These are phyloP conservation scores for Hypoxylon sp. DNA, from an alignment of 2,329 filamentous ascomycete species.

Conservation along the genomic window DNA sequence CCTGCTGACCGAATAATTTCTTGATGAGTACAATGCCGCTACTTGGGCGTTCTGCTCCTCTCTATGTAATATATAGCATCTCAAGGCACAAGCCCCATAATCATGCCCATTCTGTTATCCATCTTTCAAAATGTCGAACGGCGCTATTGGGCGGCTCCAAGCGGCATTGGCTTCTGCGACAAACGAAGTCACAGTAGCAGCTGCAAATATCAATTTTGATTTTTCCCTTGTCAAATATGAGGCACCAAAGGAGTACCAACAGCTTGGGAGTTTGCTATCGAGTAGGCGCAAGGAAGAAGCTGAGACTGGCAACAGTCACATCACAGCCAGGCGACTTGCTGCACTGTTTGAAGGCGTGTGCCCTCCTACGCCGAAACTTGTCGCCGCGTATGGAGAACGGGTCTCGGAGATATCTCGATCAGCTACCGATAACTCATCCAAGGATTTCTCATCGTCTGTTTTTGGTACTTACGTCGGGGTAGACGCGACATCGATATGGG, in stretches of 20 bases:
- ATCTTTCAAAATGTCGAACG: too few relatives aligned
- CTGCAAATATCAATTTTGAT: slow-evolving; percentile 51
- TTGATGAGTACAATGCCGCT: too few relatives aligned
- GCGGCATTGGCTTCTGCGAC: too few relatives aligned
- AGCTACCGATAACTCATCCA: not conserved
- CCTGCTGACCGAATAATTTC: too few relatives aligned
- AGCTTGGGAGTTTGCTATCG: slow-evolving; percentile 46
- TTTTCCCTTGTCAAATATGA: slow-evolving; percentile 53
- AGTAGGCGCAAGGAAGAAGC: slow-evolving; percentile 45
- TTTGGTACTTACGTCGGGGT: slow-evolving; percentile 3
- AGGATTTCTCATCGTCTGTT: not conserved
- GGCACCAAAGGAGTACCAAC: slow-evolving; percentile 50
- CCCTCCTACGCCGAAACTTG: slow-evolving; percentile 46
- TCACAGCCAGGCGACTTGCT: slow-evolving; percentile 51
- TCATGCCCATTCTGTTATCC: too few relatives aligned
- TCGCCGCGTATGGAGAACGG: slow-evolving; percentile 38
- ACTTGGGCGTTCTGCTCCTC: too few relatives aligned
- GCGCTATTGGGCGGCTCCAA: too few relatives aligned
- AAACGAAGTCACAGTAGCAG: slow-evolving; percentile 24
- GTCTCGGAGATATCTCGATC: slow-evolving; percentile 10
- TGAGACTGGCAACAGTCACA: slow-evolving; percentile 50
- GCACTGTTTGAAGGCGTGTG: slow-evolving; percentile 49
- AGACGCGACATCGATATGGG: slow-evolving; percentile 15
- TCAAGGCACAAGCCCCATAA: too few relatives aligned
- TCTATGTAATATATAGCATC: too few relatives aligned